Evolutionary conservation across 2,329 filamentous ascomycete genomes (phyloP), one percentile per base, ranked within the genome.

Genomic region (Stemphylium lycopersici): DNA sequence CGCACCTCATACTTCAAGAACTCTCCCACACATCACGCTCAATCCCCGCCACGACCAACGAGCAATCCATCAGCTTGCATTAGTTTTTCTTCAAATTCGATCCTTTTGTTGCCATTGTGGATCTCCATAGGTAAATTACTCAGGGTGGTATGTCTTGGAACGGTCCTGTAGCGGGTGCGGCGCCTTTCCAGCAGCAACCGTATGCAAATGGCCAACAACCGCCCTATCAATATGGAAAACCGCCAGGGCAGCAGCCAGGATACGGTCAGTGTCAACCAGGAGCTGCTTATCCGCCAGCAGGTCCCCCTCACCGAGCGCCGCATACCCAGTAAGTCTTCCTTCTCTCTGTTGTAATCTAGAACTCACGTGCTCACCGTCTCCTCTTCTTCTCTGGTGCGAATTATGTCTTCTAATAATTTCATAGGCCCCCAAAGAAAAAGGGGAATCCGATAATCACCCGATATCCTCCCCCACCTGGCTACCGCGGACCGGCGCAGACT

Each of bases 401-500:
- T 37, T 11, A 12, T 20, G 29, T 52, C 16, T 62, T 48, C 67
- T 71, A 41, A 71, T 57, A 31, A 22, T 16, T 26, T 32, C 38
- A 33, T 41, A 74, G 72, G 31, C 65, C 67, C 12, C 66, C 67
- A 2, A 82, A 81, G 65, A 78, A 76, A 51, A 81, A 79, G 57
- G 73, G 77, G 16, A 79, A 80, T 55, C 77, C 78, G 6, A 73
- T 81, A 60, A 80, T 81, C 56, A 82, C 79, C 6, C 72, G 77
- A 29, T 81, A 81, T 67, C 77, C 79, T 43, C 79, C 79, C 37
- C 80, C 79, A 26, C 78, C 78, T n/a, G 78, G 78, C 12, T 81
- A 80, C 57, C 73, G 67, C 44, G 69, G 71, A 33, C 71, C 71
- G 37, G 65, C 66, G 40, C 72, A 72, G 52, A 63, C 69, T 39